These are phyloP conservation scores for Cercospora zeae-maydis DNA, from an alignment of 2,329 filamentous ascomycete species.

Conservation along the genomic window DNA sequence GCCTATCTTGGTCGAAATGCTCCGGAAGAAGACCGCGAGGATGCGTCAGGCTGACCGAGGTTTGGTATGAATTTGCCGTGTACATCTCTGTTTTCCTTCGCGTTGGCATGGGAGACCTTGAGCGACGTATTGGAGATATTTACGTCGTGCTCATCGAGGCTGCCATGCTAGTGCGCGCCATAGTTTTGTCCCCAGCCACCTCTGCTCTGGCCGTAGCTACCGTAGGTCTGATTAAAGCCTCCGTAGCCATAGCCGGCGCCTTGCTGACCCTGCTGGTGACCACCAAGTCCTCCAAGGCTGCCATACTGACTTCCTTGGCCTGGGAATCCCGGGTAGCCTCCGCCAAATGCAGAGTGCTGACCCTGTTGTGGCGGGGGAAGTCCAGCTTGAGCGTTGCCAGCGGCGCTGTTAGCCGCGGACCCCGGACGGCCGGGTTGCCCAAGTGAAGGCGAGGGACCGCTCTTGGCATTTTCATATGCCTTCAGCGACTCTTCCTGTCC, in stretches of 20 bases:
- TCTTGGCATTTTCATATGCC: slow-evolving; percentile 54
- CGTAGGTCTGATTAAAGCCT: slow-evolving; percentile 37
- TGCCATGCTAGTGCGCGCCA: slow-evolving; percentile 27
- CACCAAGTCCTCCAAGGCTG: slow-evolving; percentile 51
- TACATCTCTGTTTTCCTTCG: slow-evolving; percentile 2
- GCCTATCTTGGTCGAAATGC: not conserved
- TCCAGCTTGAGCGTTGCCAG: slow-evolving; percentile 49
- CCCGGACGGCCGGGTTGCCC: slow-evolving; percentile 61
- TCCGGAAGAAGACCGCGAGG: not conserved
- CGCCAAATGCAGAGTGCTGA: slow-evolving; percentile 56
- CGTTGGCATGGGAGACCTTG: not conserved
- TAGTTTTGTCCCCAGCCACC: slow-evolving; percentile 38
- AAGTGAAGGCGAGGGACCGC: slow-evolving; percentile 57
- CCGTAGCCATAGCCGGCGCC: slow-evolving; percentile 36
- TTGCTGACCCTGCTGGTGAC: slow-evolving; percentile 44
- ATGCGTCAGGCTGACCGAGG: not conserved
- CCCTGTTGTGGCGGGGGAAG: slow-evolving; percentile 52
- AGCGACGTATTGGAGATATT: not conserved
- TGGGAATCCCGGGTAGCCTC: slow-evolving; percentile 52
- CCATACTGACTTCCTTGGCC: slow-evolving; percentile 51
- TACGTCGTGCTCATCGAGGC: not conserved
- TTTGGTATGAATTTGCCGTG: not conserved
- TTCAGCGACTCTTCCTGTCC: slow-evolving; percentile 54
- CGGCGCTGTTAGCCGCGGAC: slow-evolving; percentile 58
- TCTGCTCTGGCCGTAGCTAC: slow-evolving; percentile 28